These are phyloP conservation scores for Orbilia oligospora DNA, from an alignment of 2,329 filamentous ascomycete species.

Conservation along the genomic window DNA sequence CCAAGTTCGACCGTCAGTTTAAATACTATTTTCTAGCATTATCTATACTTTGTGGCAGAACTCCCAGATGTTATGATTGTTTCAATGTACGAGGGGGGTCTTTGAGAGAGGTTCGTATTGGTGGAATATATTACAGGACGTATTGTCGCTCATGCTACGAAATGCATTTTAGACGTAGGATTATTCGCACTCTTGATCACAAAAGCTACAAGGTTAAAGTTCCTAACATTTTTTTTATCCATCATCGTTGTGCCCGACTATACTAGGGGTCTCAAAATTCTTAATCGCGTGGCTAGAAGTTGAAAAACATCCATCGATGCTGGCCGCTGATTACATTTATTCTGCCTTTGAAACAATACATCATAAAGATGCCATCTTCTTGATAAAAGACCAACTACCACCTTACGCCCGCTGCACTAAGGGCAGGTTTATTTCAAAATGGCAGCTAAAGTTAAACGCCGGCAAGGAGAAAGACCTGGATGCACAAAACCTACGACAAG, in stretches of 20 bases:
- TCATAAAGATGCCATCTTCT: neutral
- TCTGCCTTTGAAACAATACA: neutral
- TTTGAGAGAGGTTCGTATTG: neutral
- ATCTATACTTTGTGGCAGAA: neutral
- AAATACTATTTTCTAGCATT: slow-evolving; percentile 3
- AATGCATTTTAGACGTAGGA: slow-evolving; percentile 1
- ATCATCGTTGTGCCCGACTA: too few relatives aligned
- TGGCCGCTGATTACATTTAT: neutral
- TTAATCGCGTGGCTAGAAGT: neutral
- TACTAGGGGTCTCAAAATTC: neutral
- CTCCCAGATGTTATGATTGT: slow-evolving; percentile 15
- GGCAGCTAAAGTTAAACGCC: neutral
- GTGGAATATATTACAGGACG: slow-evolving; percentile 3
- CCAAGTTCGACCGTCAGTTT: neutral
- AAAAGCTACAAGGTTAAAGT: too few relatives aligned
- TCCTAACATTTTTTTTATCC: too few relatives aligned
- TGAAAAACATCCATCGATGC: neutral
- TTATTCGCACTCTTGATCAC: neutral
- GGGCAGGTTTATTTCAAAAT: slow-evolving; percentile 17
- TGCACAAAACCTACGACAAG: too few relatives aligned
- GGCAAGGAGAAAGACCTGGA: neutral
- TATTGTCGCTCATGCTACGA: slow-evolving; percentile 3
- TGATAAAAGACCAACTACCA: slow-evolving; percentile 14
- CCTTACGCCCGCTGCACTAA: neutral
- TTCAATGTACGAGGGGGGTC: neutral